phyloP scores from a whole-genome alignment of 1,139 yeast genomes.

The Taiozyma sp. region DNA sequence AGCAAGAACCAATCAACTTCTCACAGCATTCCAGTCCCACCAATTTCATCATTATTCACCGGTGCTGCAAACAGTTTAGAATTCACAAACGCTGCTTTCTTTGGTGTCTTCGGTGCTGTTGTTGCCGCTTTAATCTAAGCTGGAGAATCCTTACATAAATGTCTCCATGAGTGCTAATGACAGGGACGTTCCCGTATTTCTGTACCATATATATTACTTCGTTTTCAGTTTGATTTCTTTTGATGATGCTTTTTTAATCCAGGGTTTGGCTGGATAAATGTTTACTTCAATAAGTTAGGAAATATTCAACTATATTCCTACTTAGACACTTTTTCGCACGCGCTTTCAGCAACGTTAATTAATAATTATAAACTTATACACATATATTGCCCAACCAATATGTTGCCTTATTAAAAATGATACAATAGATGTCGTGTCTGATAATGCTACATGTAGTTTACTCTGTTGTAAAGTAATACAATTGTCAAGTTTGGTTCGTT shows the following conservation, averaged over 20 bases:
- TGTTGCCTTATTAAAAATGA: not conserved
- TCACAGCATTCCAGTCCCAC: constrained; percentile 1
- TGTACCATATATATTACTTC: not conserved
- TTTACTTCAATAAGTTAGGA: not conserved
- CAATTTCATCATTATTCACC: not conserved
- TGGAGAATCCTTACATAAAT: not conserved
- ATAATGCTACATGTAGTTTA: not conserved
- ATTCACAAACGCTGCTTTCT: not conserved
- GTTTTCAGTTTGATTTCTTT: not conserved
- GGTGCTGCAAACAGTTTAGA: constrained; percentile 7
- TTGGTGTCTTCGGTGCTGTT: constrained; percentile 5
- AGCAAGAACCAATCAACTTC: not conserved
- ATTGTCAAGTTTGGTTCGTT: not conserved
- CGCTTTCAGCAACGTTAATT: not conserved
- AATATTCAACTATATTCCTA: not conserved
- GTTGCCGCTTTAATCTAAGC: constrained; percentile 6
- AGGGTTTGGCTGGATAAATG: no score
- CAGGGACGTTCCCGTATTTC: not conserved
- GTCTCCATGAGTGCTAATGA: not conserved
- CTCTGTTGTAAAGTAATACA: not conserved
- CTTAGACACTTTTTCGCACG: not conserved
- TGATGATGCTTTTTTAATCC: no score
- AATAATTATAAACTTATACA: not conserved
- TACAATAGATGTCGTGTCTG: not conserved
- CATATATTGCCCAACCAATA: not conserved